Evolutionary conservation across 2,329 filamentous ascomycete species (phyloP).

Genomic region (Cladosporium oxysporum): DNA sequence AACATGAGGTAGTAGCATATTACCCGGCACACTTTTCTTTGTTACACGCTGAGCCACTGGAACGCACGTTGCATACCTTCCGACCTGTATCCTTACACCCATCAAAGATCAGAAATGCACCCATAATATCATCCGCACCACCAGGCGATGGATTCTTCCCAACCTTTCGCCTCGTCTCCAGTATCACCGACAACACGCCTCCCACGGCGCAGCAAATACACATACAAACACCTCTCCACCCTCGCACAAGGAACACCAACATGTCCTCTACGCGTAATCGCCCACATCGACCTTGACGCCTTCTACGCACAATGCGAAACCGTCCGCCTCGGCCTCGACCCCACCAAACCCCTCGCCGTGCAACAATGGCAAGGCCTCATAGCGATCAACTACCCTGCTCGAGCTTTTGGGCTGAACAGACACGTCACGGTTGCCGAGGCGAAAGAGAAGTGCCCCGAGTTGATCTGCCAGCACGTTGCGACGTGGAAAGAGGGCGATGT

Average conservation of each 20-base stretch:
- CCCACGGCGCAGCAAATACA: slow-evolving; percentile 68
- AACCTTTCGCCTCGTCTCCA: slow-evolving; percentile 34
- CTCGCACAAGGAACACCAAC: slow-evolving; percentile 70
- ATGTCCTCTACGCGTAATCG: slow-evolving; percentile 81
- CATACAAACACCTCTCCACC: slow-evolving; percentile 77
- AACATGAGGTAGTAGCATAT: neutral
- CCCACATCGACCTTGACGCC: slow-evolving; percentile 92
- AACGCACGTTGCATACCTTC: neutral
- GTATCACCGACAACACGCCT: slow-evolving; percentile 28
- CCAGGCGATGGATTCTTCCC: slow-evolving; percentile 21
- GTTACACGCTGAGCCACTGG: neutral
- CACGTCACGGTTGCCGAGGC: slow-evolving; percentile 81
- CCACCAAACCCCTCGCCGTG: slow-evolving; percentile 81
- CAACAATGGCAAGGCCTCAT: slow-evolving; percentile 96
- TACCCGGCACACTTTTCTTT: neutral
- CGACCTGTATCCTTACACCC: neutral
- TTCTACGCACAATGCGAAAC: slow-evolving; percentile 97
- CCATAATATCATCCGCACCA: neutral
- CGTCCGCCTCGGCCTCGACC: slow-evolving; percentile 73
- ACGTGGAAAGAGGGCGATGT: slow-evolving; percentile 92
- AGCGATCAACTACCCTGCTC: slow-evolving; percentile 92
- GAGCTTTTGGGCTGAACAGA: slow-evolving; percentile 74
- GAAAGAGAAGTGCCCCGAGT: slow-evolving; percentile 77
- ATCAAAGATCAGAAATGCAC: neutral
- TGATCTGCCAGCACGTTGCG: slow-evolving; percentile 88